Evolutionary conservation across 2,329 filamentous ascomycete genomes (phyloP).

Genomic region (Fusarium sp.): DNA sequence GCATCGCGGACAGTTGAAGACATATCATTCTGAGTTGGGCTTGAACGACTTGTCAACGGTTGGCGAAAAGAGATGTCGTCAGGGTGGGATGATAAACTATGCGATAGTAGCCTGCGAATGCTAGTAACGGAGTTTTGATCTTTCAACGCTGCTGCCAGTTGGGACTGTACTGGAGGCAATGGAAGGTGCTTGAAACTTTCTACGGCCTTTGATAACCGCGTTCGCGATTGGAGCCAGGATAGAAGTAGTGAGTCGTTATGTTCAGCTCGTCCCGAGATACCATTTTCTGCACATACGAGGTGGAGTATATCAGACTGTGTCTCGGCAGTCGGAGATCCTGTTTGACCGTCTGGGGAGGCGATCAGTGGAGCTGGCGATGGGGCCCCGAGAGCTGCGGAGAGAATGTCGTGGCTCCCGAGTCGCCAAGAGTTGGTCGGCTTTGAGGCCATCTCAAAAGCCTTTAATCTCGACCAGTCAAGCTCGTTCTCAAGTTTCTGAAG

Average conservation of each 20-base stretch:
- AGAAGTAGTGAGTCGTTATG: constrained; percentile 47
- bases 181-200: constrained; percentile 3
- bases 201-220: constrained; percentile 20
- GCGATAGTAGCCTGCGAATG: constrained; percentile 47
- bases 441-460: constrained; percentile 38
- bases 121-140: constrained; percentile 40
- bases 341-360: constrained; percentile 15
- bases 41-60: neutral
- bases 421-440: constrained; percentile 48
- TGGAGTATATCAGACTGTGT: constrained; percentile 26
- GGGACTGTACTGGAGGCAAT: constrained; percentile 11
- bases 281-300: constrained; percentile 34
- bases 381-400: constrained; percentile 51
- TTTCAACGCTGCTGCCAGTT: constrained; percentile 33
- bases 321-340: constrained; percentile 17
- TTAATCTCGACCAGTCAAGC: constrained; percentile 41
- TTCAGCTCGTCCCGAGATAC: constrained; percentile 24
- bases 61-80: constrained; percentile 30
- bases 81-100: constrained; percentile 39
- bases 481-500: constrained; percentile 46
- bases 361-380: constrained; percentile 26
- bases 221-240: constrained; percentile 50
- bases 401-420: constrained; percentile 55
- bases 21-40: constrained; percentile 13
- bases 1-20: constrained; percentile 37